Evolutionary conservation across 805 yeast genomes (phyloP).

Genomic region (Candida methanosorbosa): DNA sequence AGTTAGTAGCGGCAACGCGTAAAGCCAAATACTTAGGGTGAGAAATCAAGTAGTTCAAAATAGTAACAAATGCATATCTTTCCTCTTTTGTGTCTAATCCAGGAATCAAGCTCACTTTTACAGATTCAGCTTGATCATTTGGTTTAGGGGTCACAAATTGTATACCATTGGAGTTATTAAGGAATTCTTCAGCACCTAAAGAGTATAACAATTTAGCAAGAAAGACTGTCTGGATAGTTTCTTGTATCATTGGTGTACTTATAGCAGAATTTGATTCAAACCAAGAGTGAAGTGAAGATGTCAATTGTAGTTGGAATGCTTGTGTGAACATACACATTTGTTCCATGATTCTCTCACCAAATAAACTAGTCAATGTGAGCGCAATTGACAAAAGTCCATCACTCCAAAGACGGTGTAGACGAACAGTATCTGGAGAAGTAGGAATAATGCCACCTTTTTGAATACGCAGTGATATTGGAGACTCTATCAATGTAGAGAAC

Average conservation of each 20-base stretch:
- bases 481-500: conserved; percentile 59
- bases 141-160: too few species aligned
- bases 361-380: conserved; percentile 46
- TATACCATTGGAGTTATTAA: conserved; percentile 15
- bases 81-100: conserved; percentile 56
- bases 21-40: conserved; percentile 81
- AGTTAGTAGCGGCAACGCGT: conserved; percentile 51
- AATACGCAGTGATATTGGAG: conserved; percentile 59
- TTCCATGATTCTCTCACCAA: conserved; percentile 56
- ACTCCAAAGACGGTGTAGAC: conserved; percentile 74
- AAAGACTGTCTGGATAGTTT: conserved; percentile 60
- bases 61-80: conserved; percentile 48
- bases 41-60: conserved; percentile 64
- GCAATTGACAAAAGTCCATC: conserved; percentile 69
- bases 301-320: conserved; percentile 59
- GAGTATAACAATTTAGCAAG: conserved; percentile 49
- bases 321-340: conserved; percentile 57
- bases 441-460: conserved; percentile 58
- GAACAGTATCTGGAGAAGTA: conserved; percentile 34
- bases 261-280: conserved; percentile 37
- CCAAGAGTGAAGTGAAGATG: conserved; percentile 62
- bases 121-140: background rate
- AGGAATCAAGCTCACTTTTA: conserved; percentile 28
- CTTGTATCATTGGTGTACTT: conserved; percentile 42
- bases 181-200: conserved; percentile 43